Evolutionary conservation across 78 protist genomes (phyloP).

Genomic region (Dictyostelium citrinum): DNA sequence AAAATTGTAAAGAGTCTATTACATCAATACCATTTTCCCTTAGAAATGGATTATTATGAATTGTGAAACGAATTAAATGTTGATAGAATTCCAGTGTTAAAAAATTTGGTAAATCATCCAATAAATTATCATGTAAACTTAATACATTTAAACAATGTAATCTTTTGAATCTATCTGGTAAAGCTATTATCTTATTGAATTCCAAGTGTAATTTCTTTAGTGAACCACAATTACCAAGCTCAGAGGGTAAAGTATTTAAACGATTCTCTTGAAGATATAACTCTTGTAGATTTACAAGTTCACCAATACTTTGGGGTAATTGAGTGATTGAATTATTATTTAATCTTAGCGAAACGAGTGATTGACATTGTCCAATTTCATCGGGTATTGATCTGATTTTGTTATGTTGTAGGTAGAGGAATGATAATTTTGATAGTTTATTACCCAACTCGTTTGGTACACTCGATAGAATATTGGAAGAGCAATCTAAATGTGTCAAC

Average conservation of each 20-base stretch:
- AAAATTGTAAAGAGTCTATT: not conserved
- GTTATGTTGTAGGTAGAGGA: slow-evolving; percentile 44
- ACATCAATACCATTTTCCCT: not conserved
- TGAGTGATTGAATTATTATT: slow-evolving; percentile 43
- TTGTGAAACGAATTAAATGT: slow-evolving; percentile 42
- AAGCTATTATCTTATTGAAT: slow-evolving; percentile 10
- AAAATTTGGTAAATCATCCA: slow-evolving; percentile 45
- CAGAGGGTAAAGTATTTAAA: slow-evolving; percentile 35
- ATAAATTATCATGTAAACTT: slow-evolving; percentile 47
- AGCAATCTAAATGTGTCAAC: slow-evolving; percentile 20
- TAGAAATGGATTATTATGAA: slow-evolving; percentile 45
- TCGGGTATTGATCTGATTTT: slow-evolving; percentile 42
- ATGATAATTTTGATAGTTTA: not conserved
- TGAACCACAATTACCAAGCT: not conserved
- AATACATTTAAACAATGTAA: slow-evolving; percentile 33
- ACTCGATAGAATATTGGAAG: not conserved
- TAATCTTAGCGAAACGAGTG: not conserved
- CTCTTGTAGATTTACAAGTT: not conserved
- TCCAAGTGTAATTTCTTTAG: slow-evolving; percentile 30
- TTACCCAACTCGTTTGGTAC: slow-evolving; percentile 27
- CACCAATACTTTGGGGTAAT: slow-evolving; percentile 21
- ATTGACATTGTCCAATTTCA: not conserved
- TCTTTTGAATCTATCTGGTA: not conserved
- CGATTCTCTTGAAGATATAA: slow-evolving; percentile 48
- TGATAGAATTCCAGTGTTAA: slow-evolving; percentile 2